Conservation (phyloP, 441 rosid species). For the Bruguiera hainesii region DNA sequence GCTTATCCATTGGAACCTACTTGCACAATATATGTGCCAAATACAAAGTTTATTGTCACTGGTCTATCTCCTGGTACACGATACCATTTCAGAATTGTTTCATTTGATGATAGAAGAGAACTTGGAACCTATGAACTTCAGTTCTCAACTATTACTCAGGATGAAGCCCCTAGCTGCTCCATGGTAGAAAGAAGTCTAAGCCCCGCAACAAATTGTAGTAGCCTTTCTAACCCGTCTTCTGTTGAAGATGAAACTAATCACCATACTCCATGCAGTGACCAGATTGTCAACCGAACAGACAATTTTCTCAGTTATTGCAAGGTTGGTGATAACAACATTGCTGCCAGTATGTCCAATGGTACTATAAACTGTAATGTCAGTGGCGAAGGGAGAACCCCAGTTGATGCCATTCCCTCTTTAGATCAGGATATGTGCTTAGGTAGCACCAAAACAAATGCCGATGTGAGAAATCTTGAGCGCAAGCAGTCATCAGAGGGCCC, state of each 20-base stretch:
- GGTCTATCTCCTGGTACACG: conserved; percentile 65
- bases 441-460: conserved; percentile 23
- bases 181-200: conserved; percentile 74
- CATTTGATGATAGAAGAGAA: conserved; percentile 44
- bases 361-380: conserved; percentile 27
- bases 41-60: conserved; percentile 48
- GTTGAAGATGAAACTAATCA: conserved; percentile 89
- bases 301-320: conserved; percentile 37
- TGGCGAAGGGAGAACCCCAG: conserved; percentile 23
- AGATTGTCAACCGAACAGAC: conserved; percentile 43
- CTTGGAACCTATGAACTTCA: conserved; percentile 47
- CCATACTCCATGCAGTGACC: conserved; percentile 32
- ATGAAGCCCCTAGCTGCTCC: conserved; percentile 36
- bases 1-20: conserved; percentile 57
- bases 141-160: conserved; percentile 44
- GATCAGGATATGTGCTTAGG: conserved; percentile 21
- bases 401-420: conserved; percentile 33
- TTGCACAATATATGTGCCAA: conserved; percentile 46
- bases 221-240: conserved; percentile 78
- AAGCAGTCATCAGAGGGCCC: conserved; percentile 34
- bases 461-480: conserved; percentile 29
- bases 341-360: conserved; percentile 32
- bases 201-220: conserved; percentile 70
- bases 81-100: conserved; percentile 58
- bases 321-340: conserved; percentile 37